Evolutionary conservation across 805 yeast species (phyloP).

Genomic region (Pichia rugopelliculosa): DNA sequence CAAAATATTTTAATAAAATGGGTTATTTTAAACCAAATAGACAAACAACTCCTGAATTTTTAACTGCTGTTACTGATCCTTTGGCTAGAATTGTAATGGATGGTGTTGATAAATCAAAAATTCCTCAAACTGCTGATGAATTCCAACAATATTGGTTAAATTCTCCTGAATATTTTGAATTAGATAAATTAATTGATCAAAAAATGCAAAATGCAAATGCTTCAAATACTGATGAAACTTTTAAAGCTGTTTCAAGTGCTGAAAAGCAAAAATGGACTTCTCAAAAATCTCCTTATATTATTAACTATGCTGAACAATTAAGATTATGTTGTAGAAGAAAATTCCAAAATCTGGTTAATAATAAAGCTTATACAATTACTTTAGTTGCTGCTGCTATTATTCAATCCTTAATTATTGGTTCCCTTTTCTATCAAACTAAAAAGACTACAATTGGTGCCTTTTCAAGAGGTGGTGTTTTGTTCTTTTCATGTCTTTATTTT

Average conservation of each 20-base stretch:
- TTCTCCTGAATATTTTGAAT: conserved; percentile 43
- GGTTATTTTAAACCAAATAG: conserved; percentile 56
- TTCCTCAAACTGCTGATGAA: conserved; percentile 50
- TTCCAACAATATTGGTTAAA: conserved; percentile 54
- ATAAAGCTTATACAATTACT: conserved; percentile 44
- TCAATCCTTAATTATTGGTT: conserved; percentile 54
- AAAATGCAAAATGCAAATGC: conserved; percentile 24
- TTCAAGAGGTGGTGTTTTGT: conserved; percentile 57
- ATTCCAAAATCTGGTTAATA: conserved; percentile 46
- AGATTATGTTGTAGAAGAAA: conserved; percentile 47
- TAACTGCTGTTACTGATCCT: conserved; percentile 65
- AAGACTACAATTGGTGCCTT: conserved; percentile 47
- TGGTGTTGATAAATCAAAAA: conserved; percentile 37
- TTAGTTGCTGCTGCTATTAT: conserved; percentile 45
- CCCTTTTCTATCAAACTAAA: conserved; percentile 47
- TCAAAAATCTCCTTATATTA: conserved; percentile 31
- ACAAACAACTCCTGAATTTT: conserved; percentile 62
- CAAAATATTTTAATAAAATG: conserved; percentile 48
- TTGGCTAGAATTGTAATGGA: conserved; percentile 42
- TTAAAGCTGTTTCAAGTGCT: conserved; percentile 22
- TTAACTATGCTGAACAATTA: conserved; percentile 43
- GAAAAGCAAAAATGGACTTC: conserved; percentile 34
- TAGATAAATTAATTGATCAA: conserved; percentile 29
- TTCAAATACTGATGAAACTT: conserved; percentile 27
- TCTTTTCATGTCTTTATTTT: conserved; percentile 52